Conservation (phyloP, 352 stramenopile genomes). For the Phytophthora litchii region DNA sequence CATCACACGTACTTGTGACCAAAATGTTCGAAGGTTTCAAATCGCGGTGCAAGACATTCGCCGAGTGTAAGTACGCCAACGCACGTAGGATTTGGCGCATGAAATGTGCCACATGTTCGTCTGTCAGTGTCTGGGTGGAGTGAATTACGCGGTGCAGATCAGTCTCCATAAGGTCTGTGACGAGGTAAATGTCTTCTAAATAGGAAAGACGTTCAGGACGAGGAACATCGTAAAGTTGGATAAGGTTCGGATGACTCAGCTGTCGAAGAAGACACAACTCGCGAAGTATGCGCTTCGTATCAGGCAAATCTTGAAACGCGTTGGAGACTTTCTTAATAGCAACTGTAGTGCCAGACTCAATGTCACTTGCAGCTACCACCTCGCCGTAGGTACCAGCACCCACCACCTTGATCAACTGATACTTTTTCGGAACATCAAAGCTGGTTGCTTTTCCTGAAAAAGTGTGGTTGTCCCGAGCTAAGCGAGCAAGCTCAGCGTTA, state of each 20-base stretch:
- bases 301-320: constrained; percentile 75
- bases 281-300: constrained; percentile 94
- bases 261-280: constrained; percentile 92
- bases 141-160: constrained; percentile 93
- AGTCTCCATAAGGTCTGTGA: constrained; percentile 96
- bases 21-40: constrained; percentile 96
- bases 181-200: constrained; percentile 97
- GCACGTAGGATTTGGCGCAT: constrained; percentile 96
- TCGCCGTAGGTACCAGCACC: constrained; percentile 80
- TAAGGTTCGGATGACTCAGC: constrained; percentile 92
- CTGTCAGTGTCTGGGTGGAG: constrained; percentile 89
- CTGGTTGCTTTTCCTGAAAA: constrained; percentile 70
- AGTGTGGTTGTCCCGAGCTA: constrained; percentile 66
- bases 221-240: constrained; percentile 94
- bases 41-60: constrained; percentile 96
- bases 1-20: constrained; percentile 96
- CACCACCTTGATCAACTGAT: constrained; percentile 84
- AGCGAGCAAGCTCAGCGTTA: constrained; percentile 36
- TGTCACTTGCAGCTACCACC: constrained; percentile 83
- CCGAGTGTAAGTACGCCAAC: constrained; percentile 97
- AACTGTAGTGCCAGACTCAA: constrained; percentile 84
- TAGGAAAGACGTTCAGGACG: constrained; percentile 92
- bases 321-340: constrained; percentile 96
- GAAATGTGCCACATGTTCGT: constrained; percentile 95
- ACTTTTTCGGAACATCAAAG: constrained; percentile 84